Evolutionary conservation across 2,329 filamentous ascomycete species (phyloP).

Genomic region (Metarhizium guizhouense): DNA sequence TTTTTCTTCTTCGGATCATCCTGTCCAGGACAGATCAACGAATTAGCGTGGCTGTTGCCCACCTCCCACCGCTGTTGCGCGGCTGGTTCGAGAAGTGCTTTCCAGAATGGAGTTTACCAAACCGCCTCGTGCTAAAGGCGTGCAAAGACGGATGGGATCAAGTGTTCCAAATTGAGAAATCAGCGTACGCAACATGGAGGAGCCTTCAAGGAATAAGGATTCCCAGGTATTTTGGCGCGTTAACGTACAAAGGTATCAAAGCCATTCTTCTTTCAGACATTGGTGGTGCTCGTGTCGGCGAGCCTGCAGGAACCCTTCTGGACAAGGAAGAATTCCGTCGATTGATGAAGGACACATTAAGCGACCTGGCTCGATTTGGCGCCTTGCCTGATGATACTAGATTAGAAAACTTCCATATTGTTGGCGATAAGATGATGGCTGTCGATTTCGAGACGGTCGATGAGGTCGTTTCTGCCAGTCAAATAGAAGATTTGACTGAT

Average conservation of each 20-base stretch:
- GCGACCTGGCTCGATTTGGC: not conserved
- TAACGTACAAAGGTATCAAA: constrained; percentile 10
- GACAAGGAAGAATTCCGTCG: not conserved
- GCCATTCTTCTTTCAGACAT: constrained; percentile 17
- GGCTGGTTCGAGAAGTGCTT: constrained; percentile 5
- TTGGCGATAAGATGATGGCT: not conserved
- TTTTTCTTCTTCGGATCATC: constrained; percentile 7
- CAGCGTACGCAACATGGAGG: constrained; percentile 12
- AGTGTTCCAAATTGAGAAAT: constrained; percentile 17
- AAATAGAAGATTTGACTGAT: too few species aligned
- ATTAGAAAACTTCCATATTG: not conserved
- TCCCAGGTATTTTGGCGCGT: constrained; percentile 12
- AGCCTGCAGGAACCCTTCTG: constrained; percentile 12
- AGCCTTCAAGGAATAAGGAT: constrained; percentile 15
- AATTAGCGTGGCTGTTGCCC: constrained; percentile 3
- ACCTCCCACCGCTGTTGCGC: constrained; percentile 6
- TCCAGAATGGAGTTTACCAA: constrained; percentile 11
- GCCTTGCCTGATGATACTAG: not conserved
- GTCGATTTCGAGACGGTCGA: not conserved
- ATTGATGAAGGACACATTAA: not conserved
- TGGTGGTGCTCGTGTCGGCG: constrained; percentile 5
- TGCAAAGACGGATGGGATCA: constrained; percentile 16
- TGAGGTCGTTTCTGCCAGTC: not conserved
- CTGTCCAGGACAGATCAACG: not conserved
- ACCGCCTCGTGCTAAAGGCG: constrained; percentile 12